phyloP scores from a whole-genome alignment of 768 basidiomycete genomes.

The Xanthoconium purpureum region DNA sequence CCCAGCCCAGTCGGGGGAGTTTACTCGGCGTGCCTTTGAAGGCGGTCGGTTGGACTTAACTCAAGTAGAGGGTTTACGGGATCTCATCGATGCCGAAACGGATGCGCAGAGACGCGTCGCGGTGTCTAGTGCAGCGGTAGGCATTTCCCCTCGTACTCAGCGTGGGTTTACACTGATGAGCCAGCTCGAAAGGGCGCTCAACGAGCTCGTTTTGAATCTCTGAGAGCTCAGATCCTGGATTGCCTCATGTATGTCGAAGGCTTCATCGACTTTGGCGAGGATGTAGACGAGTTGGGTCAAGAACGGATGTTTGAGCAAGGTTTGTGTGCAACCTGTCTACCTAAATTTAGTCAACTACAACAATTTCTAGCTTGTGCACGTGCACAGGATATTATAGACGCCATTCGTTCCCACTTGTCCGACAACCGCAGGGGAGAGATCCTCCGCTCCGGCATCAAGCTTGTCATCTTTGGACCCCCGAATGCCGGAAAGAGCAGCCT shows the following conservation, averaged over 20 bases:
- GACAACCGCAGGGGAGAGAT: slow-evolving; percentile 83
- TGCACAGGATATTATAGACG: slow-evolving; percentile 45
- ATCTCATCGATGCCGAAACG: slow-evolving; percentile 87
- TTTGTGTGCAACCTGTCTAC: slow-evolving; percentile 22
- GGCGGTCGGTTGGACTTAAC: slow-evolving; percentile 82
- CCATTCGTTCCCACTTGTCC: slow-evolving; percentile 55
- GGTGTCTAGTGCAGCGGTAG: slow-evolving; percentile 61
- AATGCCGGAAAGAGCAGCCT: slow-evolving; percentile 94
- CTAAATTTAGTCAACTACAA: background rate
- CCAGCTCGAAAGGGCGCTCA: slow-evolving; percentile 49
- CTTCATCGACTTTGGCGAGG: slow-evolving; percentile 90
- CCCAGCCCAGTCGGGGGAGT: slow-evolving; percentile 84
- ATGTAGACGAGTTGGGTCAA: slow-evolving; percentile 72
- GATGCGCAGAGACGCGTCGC: slow-evolving; percentile 77
- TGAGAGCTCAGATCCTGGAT: slow-evolving; percentile 64
- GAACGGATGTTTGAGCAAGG: slow-evolving; percentile 76
- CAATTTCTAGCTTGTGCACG: slow-evolving; percentile 47
- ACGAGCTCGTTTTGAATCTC: slow-evolving; percentile 54
- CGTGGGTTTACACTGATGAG: background rate
- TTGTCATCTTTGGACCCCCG: slow-evolving; percentile 89
- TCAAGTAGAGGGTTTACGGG: slow-evolving; percentile 84
- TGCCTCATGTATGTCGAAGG: slow-evolving; percentile 83
- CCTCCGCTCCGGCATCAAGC: slow-evolving; percentile 72
- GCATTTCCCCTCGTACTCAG: slow-evolving; percentile 24
- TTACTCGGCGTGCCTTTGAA: slow-evolving; percentile 79